phyloP scores from a whole-genome alignment of 2,329 filamentous ascomycete genomes.

The Fusarium sp. region DNA sequence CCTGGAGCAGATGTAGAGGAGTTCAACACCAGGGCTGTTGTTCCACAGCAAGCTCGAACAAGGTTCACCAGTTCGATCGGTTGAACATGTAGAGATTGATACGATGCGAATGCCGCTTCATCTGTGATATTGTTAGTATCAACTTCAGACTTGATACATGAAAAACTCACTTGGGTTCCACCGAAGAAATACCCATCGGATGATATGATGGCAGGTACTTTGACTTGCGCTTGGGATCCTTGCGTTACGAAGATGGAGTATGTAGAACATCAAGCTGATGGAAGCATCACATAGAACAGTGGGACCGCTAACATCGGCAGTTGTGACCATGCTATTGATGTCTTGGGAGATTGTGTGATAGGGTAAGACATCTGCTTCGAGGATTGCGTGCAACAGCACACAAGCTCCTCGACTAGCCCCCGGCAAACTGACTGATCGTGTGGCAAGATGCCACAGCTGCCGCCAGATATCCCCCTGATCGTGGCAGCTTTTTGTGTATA shows the following conservation, averaged over 20 bases:
- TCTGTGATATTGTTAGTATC: slow-evolving; percentile 54
- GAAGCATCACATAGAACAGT: slow-evolving; percentile 82
- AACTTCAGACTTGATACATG: not conserved
- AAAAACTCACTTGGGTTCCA: slow-evolving; percentile 81
- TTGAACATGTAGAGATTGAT: slow-evolving; percentile 70
- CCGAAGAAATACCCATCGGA: slow-evolving; percentile 82
- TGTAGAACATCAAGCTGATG: slow-evolving; percentile 74
- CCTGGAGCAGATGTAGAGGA: slow-evolving; percentile 55
- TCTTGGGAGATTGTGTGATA: slow-evolving; percentile 75
- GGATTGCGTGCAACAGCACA: slow-evolving; percentile 74
- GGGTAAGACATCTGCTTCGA: slow-evolving; percentile 73
- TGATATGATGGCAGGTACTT: slow-evolving; percentile 74
- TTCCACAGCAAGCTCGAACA: slow-evolving; percentile 75
- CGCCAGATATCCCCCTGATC: slow-evolving; percentile 66
- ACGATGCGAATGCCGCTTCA: slow-evolving; percentile 74
- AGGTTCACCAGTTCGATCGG: slow-evolving; percentile 75
- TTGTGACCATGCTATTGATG: slow-evolving; percentile 76
- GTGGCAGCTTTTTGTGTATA: slow-evolving; percentile 49
- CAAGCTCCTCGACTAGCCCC: slow-evolving; percentile 81
- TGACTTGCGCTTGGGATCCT: slow-evolving; percentile 76
- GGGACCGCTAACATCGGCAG: slow-evolving; percentile 85
- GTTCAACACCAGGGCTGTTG: slow-evolving; percentile 48
- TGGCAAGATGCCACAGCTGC: slow-evolving; percentile 79
- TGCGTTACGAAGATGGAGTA: slow-evolving; percentile 73
- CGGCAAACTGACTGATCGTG: slow-evolving; percentile 75